Conservation (phyloP, 768 basidiomycete species). For the Mycena floridula region DNA sequence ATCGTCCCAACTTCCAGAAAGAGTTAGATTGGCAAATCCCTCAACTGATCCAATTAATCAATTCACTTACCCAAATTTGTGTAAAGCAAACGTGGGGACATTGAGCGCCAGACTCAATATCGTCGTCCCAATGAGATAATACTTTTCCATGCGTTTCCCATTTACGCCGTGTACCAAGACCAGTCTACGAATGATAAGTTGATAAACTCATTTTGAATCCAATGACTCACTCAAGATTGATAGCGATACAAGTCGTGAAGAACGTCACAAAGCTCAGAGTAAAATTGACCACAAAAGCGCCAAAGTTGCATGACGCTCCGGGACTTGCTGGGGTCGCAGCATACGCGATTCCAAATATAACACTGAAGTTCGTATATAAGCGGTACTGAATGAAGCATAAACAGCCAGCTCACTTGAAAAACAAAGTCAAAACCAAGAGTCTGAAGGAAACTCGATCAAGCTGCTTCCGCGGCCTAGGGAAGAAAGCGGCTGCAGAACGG, state of each 20-base stretch:
- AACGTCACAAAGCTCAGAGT: constrained; percentile 16
- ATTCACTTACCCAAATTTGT: constrained; percentile 18
- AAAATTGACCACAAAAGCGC: constrained; percentile 15
- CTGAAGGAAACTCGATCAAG: constrained; percentile 19
- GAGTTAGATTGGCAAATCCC: not conserved
- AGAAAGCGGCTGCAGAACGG: constrained; percentile 7
- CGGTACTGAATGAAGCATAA: not conserved
- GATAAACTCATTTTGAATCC: not conserved
- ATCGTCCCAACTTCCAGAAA: constrained; percentile 11
- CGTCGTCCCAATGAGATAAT: constrained; percentile 14
- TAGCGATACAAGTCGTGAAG: constrained; percentile 18
- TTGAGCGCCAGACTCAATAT: constrained; percentile 11
- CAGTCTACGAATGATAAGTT: constrained; percentile 8
- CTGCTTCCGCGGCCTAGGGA: constrained; percentile 4
- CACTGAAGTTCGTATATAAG: constrained; percentile 7
- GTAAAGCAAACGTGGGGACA: constrained; percentile 15
- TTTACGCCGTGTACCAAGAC: constrained; percentile 19
- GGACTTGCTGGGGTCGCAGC: constrained; percentile 9
- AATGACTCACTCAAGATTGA: constrained; percentile 17
- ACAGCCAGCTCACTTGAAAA: no score
- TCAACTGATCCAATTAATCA: not conserved
- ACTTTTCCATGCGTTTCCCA: constrained; percentile 21
- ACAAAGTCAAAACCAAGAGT: constrained; percentile 13
- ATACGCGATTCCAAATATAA: constrained; percentile 16
- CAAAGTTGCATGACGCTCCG: constrained; percentile 11